phyloP scores from a whole-genome alignment of 2,329 filamentous ascomycete species.

The Penicillium sp. region DNA sequence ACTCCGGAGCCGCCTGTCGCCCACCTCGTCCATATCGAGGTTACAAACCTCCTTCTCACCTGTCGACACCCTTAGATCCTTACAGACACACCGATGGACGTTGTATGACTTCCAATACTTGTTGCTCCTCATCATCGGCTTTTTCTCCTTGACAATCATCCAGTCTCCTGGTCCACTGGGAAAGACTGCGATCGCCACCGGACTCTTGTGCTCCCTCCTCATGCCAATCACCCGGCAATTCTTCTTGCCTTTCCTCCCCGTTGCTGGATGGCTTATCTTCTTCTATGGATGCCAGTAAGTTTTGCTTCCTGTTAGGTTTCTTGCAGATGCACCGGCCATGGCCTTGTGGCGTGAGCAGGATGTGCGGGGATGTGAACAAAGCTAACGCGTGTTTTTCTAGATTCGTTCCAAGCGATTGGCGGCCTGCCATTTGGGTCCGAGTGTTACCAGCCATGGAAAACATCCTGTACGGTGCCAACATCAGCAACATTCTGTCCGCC shows the following conservation, averaged over 20 bases:
- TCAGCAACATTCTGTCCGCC: conserved; percentile 91
- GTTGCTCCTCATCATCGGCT: conserved; percentile 67
- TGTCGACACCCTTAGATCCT: conserved; percentile 69
- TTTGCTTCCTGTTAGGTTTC: neutral
- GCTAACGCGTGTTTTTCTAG: conserved; percentile 48
- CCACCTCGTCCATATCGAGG: conserved; percentile 69
- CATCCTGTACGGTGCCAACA: conserved; percentile 90
- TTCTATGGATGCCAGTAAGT: conserved; percentile 92
- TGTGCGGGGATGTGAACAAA: conserved; percentile 1
- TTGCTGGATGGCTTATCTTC: conserved; percentile 82
- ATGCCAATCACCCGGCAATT: conserved; percentile 87
- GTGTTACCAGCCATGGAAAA: conserved; percentile 93
- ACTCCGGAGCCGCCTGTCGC: conserved; percentile 63
- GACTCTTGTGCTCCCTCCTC: conserved; percentile 67
- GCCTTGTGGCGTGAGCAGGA: neutral
- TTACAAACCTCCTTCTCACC: conserved; percentile 82
- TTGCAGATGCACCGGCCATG: neutral
- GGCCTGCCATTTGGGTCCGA: conserved; percentile 92
- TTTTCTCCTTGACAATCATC: conserved; percentile 82
- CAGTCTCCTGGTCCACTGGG: conserved; percentile 72
- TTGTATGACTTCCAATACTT: conserved; percentile 83
- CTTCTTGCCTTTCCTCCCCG: conserved; percentile 80
- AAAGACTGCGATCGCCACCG: conserved; percentile 70
- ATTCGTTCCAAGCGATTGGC: conserved; percentile 84
- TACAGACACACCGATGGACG: conserved; percentile 77